phyloP scores from a whole-genome alignment of 371 early-diverging fungal genomes.

The Circinella minor region DNA sequence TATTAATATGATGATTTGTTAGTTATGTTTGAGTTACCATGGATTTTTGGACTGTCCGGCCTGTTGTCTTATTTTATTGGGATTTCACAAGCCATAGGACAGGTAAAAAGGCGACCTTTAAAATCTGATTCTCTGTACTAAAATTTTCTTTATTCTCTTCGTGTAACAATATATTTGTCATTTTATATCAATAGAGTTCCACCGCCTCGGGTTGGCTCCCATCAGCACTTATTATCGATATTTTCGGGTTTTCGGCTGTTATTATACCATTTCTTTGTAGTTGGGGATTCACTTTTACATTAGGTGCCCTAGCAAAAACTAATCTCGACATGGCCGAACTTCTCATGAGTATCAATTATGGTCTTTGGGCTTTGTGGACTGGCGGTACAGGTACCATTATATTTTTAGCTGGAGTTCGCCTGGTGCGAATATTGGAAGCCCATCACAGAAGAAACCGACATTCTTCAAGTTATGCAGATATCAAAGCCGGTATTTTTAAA shows the following conservation, averaged over 20 bases:
- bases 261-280: conserved; percentile 37
- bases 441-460: neutral
- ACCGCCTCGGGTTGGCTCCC: conserved; percentile 33
- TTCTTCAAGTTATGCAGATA: neutral
- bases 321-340: conserved; percentile 31
- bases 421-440: conserved; percentile 41
- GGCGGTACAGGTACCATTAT: conserved; percentile 27
- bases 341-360: conserved; percentile 37
- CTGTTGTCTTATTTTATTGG: neutral
- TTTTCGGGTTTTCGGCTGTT: conserved; percentile 14
- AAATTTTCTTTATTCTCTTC: neutral
- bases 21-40: neutral
- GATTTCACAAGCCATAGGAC: neutral
- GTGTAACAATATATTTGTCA: neutral
- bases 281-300: conserved; percentile 33
- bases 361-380: conserved; percentile 47
- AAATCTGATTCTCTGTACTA: neutral
- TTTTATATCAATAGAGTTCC: conserved; percentile 21
- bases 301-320: conserved; percentile 38
- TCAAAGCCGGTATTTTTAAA: conserved; percentile 8
- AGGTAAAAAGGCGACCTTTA: neutral
- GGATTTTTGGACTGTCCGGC: neutral
- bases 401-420: conserved; percentile 34
- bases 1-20: neutral
- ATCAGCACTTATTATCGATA: conserved; percentile 24